phyloP scores from a whole-genome alignment of 495 filamentous ascomycete species.

The Wilcoxina mikolae region DNA sequence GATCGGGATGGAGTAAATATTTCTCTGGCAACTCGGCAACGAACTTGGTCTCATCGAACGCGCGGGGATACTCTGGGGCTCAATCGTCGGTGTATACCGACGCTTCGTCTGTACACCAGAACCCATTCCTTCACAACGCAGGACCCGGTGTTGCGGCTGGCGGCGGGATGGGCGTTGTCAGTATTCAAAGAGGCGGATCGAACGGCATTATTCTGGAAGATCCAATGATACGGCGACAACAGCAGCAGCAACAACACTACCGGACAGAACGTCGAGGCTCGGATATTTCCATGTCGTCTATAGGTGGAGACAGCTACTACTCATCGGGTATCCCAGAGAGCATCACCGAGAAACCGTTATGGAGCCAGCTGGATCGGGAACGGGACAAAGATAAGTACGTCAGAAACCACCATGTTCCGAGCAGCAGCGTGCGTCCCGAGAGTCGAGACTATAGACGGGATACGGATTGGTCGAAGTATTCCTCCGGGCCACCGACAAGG shows the following conservation, averaged over 20 bases:
- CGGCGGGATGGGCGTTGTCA: constrained; percentile 2
- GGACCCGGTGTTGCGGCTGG: constrained; percentile 16
- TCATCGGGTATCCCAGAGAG: constrained; percentile 24
- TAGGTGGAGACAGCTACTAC: constrained; percentile 18
- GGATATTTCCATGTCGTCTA: constrained; percentile 8
- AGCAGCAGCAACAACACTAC: too few species aligned
- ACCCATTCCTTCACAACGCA: constrained; percentile 23
- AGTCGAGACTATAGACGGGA: constrained; percentile 6
- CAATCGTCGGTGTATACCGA: constrained; percentile 21
- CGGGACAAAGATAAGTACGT: background rate
- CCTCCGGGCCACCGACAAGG: background rate
- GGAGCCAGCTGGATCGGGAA: constrained; percentile 14
- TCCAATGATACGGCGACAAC: constrained; percentile 10
- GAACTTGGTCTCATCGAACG: constrained; percentile 19
- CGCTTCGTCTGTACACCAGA: constrained; percentile 6
- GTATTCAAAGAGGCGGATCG: constrained; percentile 17
- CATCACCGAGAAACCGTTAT: constrained; percentile 8
- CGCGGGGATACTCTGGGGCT: constrained; percentile 13
- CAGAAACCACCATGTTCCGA: constrained; percentile 13
- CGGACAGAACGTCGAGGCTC: background rate
- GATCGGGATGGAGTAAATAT: constrained; percentile 27
- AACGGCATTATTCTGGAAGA: constrained; percentile 22
- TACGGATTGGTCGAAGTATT: constrained; percentile 1
- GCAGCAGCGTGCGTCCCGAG: constrained; percentile 26
- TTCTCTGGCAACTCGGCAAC: constrained; percentile 24